Conservation (phyloP, 23 red algal species). For the Gracilariopsis chorda region DNA sequence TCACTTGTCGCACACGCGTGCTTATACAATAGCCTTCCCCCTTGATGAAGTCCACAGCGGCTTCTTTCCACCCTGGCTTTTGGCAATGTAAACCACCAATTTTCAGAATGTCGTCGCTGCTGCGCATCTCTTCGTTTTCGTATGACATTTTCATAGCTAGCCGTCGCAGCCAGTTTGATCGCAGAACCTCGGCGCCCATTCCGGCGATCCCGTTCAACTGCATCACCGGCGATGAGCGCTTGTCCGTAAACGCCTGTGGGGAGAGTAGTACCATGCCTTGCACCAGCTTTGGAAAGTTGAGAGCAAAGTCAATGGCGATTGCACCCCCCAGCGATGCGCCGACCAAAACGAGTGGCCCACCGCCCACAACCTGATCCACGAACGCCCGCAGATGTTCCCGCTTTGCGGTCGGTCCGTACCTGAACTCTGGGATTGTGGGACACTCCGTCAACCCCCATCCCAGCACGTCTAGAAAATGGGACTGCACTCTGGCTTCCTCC, state of each 20-base stretch:
- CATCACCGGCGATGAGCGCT: conserved; percentile 38
- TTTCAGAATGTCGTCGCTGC: conserved; percentile 63
- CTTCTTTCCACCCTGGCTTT: conserved; percentile 67
- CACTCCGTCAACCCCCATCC: conserved; percentile 84
- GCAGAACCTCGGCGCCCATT: conserved; percentile 63
- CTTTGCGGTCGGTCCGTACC: conserved; percentile 46
- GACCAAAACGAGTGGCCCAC: conserved; percentile 43
- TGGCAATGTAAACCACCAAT: conserved; percentile 75
- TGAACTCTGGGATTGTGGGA: conserved; percentile 14
- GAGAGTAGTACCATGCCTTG: conserved; percentile 59
- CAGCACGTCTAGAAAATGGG: conserved; percentile 54
- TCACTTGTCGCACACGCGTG: conserved; percentile 22
- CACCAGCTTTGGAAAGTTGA: conserved; percentile 23
- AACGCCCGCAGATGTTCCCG: conserved; percentile 63
- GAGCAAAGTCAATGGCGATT: conserved; percentile 62
- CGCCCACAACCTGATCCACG: conserved; percentile 32
- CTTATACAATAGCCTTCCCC: conserved; percentile 74
- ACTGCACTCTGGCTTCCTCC: not conserved
- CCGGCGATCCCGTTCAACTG: conserved; percentile 10
- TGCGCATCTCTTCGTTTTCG: conserved; percentile 13
- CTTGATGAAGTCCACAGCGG: conserved; percentile 63
- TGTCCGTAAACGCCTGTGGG: conserved; percentile 78
- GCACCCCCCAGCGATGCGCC: conserved; percentile 83
- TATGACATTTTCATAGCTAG: conserved; percentile 53
- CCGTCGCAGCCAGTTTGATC: conserved; percentile 55